Evolutionary conservation across 2,329 filamentous ascomycete species (phyloP).

Genomic region (Canariomyces notabilis): DNA sequence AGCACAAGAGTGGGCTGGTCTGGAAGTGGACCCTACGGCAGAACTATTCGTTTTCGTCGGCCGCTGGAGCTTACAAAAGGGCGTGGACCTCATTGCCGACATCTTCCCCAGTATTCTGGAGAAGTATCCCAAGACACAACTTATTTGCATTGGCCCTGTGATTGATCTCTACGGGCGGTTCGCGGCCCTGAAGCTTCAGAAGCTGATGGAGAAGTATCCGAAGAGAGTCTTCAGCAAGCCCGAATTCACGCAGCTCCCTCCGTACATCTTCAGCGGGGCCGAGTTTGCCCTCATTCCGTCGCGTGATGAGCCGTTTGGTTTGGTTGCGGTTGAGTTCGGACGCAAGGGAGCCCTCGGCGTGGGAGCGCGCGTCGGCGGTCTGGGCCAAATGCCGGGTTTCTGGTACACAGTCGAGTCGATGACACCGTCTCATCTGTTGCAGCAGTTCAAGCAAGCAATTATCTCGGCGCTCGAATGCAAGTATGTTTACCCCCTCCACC

Average conservation of each 20-base stretch:
- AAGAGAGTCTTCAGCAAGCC: slow-evolving; percentile 63
- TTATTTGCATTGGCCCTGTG: slow-evolving; percentile 59
- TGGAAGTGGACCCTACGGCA: slow-evolving; percentile 56
- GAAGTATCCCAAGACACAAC: slow-evolving; percentile 52
- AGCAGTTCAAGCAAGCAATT: slow-evolving; percentile 62
- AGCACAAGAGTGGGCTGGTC: slow-evolving; percentile 63
- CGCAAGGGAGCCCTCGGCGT: slow-evolving; percentile 64
- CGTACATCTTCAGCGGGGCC: slow-evolving; percentile 62
- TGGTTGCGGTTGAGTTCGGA: slow-evolving; percentile 65
- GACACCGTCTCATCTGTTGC: slow-evolving; percentile 56
- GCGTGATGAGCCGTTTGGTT: slow-evolving; percentile 63
- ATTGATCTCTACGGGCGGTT: slow-evolving; percentile 66
- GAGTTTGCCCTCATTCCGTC: slow-evolving; percentile 66
- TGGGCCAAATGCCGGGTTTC: slow-evolving; percentile 68
- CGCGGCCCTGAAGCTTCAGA: slow-evolving; percentile 58
- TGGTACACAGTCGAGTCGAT: slow-evolving; percentile 66
- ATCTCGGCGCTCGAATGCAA: slow-evolving; percentile 55
- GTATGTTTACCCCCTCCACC: slow-evolving; percentile 17
- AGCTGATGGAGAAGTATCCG: slow-evolving; percentile 61
- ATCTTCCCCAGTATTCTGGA: slow-evolving; percentile 61
- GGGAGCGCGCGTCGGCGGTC: slow-evolving; percentile 59
- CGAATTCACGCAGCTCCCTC: slow-evolving; percentile 62
- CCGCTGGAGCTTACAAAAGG: slow-evolving; percentile 65
- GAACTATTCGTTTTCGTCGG: slow-evolving; percentile 65
- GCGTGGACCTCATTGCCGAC: slow-evolving; percentile 63